Percentiles rank a stretch among this genome's conserved stretches.
phyloP scores from a whole-genome alignment of 768 basidiomycete species.

The Pleurotus tuoliensis region DNA sequence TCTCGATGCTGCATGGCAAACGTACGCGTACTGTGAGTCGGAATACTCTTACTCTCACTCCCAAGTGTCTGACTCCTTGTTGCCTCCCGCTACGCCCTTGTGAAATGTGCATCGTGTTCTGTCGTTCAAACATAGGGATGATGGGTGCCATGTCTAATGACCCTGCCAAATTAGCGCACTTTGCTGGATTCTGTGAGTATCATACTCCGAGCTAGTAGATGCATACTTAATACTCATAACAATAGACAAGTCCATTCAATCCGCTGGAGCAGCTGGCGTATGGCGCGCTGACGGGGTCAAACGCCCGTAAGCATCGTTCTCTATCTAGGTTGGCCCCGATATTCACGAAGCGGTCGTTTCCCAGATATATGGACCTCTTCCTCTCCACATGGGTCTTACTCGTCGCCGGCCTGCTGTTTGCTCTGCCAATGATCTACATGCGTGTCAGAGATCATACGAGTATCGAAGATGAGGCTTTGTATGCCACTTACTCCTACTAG shows the following conservation, averaged over 20 bases:
- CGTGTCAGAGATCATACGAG: conserved; percentile 44
- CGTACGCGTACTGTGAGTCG: conserved; percentile 58
- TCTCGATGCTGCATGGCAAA: conserved; percentile 85
- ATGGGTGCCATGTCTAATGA: conserved; percentile 87
- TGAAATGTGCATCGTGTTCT: too few relatives aligned
- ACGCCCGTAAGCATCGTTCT: conserved; percentile 47
- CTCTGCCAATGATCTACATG: conserved; percentile 52
- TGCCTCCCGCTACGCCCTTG: too few relatives aligned
- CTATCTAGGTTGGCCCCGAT: too few relatives aligned
- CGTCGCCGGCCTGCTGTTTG: conserved; percentile 43
- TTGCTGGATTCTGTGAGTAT: conserved; percentile 75
- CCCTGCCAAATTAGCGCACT: conserved; percentile 73
- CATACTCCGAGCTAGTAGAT: neutral
- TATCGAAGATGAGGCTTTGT: conserved; percentile 50
- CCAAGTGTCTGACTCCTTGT: neutral
- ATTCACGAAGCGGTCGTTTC: neutral
- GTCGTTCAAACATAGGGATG: conserved; percentile 30
- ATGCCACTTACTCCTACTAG: conserved; percentile 18
- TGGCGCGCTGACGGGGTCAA: conserved; percentile 68
- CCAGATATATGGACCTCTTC: conserved; percentile 55
- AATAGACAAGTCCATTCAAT: conserved; percentile 70
- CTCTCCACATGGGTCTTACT: conserved; percentile 52
- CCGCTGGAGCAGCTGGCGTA: conserved; percentile 67
- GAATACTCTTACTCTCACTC: too few relatives aligned
- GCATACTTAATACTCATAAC: neutral